phyloP scores from a whole-genome alignment of 2,329 filamentous ascomycete genomes.

The Zasmidium citrigriseum region DNA sequence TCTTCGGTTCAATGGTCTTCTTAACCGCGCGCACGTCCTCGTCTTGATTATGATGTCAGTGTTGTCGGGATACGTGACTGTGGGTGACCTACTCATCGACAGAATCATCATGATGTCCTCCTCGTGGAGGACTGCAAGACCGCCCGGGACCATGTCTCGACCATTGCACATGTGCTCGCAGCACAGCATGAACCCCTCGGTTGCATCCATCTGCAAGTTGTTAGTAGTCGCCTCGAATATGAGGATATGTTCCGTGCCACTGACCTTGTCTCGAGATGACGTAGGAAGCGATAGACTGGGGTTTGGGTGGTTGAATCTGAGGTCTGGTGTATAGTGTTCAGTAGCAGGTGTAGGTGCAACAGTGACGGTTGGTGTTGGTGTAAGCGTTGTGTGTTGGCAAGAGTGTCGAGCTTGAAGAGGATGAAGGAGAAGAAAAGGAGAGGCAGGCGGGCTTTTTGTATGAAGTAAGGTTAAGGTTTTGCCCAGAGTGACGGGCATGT shows the following conservation, averaged over 20 bases:
- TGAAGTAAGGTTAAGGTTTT: not conserved
- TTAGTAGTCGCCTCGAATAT: not conserved
- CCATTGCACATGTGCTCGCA: constrained; percentile 21
- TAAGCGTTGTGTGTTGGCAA: no score
- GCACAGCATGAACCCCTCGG: constrained; percentile 2
- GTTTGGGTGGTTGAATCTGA: no score
- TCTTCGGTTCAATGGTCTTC: constrained; percentile 12
- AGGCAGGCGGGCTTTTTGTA: not conserved
- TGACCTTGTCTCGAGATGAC: not conserved
- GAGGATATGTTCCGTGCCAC: not conserved
- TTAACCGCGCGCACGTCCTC: constrained; percentile 13
- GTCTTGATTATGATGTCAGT: constrained; percentile 8
- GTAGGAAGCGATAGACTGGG: no score
- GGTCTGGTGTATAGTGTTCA: no score
- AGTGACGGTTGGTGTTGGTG: no score
- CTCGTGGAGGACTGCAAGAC: constrained; percentile 12
- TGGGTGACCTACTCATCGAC: constrained; percentile 4
- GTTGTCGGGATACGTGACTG: not conserved
- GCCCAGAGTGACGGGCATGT: not conserved
- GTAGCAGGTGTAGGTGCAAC: no score
- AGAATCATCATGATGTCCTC: constrained; percentile 14
- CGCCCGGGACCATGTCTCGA: constrained; percentile 17
- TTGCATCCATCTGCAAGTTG: not conserved
- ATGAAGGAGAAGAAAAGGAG: not conserved
- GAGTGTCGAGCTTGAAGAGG: no score